These are phyloP conservation scores for Triticum timopheevii DNA, from an alignment of 176 grass and related monocot genomes.

Conservation along the genomic window DNA sequence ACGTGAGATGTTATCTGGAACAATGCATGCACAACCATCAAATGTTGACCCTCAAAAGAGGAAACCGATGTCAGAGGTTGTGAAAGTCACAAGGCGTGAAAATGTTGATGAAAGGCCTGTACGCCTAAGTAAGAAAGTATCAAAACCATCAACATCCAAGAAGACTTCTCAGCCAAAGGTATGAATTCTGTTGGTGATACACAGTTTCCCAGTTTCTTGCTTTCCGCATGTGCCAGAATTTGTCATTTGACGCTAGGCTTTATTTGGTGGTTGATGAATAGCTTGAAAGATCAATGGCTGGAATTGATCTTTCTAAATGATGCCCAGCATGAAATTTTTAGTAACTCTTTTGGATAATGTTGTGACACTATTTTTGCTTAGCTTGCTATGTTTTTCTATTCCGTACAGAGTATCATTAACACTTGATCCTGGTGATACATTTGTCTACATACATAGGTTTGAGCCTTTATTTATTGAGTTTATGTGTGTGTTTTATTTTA, in stretches of 20 bases:
- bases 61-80: slow-evolving; percentile 55
- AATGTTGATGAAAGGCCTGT: slow-evolving; percentile 39
- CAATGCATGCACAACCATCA: slow-evolving; percentile 55
- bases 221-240: neutral
- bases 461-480: neutral
- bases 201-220: neutral
- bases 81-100: slow-evolving; percentile 61
- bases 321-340: neutral
- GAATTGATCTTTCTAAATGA: neutral
- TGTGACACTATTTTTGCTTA: neutral
- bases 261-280: neutral
- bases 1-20: slow-evolving; percentile 85
- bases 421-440: neutral
- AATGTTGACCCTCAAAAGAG: slow-evolving; percentile 45
- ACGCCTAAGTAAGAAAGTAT: slow-evolving; percentile 53
- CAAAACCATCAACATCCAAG: slow-evolving; percentile 63
- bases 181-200: neutral
- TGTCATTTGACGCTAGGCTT: neutral
- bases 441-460: neutral
- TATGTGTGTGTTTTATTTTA: neutral
- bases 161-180: slow-evolving; percentile 74
- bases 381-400: neutral
- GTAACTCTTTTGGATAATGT: neutral
- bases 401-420: neutral
- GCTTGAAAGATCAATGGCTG: neutral